Percentiles rank a stretch among this genome's conserved stretches.
Conservation (phyloP, 176 grass and related monocot species). For the Carex scoparia region DNA sequence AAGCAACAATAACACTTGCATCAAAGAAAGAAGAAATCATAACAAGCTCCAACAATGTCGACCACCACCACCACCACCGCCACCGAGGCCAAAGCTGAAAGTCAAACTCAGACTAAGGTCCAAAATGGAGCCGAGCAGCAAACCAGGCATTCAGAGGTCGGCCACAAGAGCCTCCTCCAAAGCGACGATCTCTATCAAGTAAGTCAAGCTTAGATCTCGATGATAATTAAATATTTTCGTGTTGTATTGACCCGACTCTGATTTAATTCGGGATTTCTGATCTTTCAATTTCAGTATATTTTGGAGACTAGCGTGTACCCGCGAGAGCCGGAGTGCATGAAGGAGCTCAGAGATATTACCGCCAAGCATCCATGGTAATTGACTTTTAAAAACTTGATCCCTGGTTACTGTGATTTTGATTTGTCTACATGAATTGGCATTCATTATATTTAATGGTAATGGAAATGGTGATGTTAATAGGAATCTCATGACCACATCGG, state of each 20-base stretch:
- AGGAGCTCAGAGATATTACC: constrained; percentile 71
- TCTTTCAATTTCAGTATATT: constrained; percentile 50
- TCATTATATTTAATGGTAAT: neutral
- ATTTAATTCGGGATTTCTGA: neutral
- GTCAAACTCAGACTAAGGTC: neutral
- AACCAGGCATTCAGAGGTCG: constrained; percentile 71
- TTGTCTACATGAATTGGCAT: constrained; percentile 5
- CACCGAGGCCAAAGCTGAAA: constrained; percentile 11
- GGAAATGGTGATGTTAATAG: constrained; percentile 24
- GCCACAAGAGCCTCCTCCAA: constrained; percentile 86
- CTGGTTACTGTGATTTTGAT: neutral
- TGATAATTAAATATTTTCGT: neutral
- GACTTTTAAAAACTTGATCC: neutral
- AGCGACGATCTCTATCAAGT: constrained; percentile 95
- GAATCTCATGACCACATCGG: constrained; percentile 79
- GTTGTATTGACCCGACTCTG: neutral
- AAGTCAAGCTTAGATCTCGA: constrained; percentile 1
- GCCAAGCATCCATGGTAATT: constrained; percentile 63
- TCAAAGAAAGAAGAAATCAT: neutral
- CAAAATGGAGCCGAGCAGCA: constrained; percentile 57
- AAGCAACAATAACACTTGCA: neutral
- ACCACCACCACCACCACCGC: constrained; percentile 30
- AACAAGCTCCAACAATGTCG: neutral
- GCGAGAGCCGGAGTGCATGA: constrained; percentile 74
- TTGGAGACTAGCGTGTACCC: constrained; percentile 87